Evolutionary conservation across 495 filamentous ascomycete genomes (phyloP).

Genomic region (Penicillium bovifimosum): DNA sequence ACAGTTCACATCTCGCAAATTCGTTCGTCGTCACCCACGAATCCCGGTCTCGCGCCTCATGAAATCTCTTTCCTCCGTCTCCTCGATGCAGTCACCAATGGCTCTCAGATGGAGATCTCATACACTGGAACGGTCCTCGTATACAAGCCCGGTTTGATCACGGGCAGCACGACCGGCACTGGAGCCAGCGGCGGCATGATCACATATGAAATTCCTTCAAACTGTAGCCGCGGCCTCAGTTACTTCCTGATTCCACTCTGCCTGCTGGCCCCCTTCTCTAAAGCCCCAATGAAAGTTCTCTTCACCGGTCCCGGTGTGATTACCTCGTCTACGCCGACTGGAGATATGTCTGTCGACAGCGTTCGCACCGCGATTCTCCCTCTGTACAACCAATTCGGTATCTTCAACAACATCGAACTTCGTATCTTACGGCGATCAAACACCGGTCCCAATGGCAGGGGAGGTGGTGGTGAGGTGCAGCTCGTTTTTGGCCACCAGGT

Average conservation of each 20-base stretch:
- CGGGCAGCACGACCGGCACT: slow-evolving; percentile 62
- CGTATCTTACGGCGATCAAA: slow-evolving; percentile 76
- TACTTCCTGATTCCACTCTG: slow-evolving; percentile 90
- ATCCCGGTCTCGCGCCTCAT: slow-evolving; percentile 82
- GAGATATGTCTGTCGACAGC: slow-evolving; percentile 85
- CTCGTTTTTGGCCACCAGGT: slow-evolving; percentile 88
- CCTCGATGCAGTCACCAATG: slow-evolving; percentile 92
- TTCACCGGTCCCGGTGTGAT: slow-evolving; percentile 93
- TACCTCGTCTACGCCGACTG: slow-evolving; percentile 70
- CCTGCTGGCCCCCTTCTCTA: slow-evolving; percentile 88
- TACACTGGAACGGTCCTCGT: slow-evolving; percentile 89
- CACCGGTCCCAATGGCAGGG: slow-evolving; percentile 61
- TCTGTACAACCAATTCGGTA: slow-evolving; percentile 83
- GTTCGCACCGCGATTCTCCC: slow-evolving; percentile 91
- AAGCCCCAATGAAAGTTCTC: slow-evolving; percentile 77
- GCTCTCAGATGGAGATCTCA: slow-evolving; percentile 86
- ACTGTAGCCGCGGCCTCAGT: slow-evolving; percentile 72
- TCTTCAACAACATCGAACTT: slow-evolving; percentile 80
- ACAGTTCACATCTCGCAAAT: slow-evolving; percentile 91
- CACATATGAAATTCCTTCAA: slow-evolving; percentile 68
- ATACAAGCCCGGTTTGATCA: slow-evolving; percentile 88
- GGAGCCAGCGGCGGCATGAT: slow-evolving; percentile 68
- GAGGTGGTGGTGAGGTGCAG: slow-evolving; percentile 88
- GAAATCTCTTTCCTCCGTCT: slow-evolving; percentile 95
- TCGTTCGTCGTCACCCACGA: slow-evolving; percentile 72